phyloP scores from a whole-genome alignment of 108 stramenopile genomes.

The Fragilaria radians region DNA sequence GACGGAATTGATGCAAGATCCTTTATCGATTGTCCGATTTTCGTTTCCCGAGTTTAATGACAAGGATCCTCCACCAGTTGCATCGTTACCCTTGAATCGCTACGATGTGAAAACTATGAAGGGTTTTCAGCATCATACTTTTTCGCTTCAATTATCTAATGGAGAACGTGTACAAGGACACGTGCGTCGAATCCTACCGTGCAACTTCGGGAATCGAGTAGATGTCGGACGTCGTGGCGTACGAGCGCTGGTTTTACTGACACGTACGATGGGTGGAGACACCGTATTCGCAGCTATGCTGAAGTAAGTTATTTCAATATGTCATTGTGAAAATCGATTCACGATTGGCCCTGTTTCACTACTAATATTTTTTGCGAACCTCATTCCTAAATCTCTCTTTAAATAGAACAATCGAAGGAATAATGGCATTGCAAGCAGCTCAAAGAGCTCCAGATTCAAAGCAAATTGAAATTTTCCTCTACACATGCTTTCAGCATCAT shows the following conservation, averaged over 20 bases:
- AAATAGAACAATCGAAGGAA: slow-evolving; percentile 40
- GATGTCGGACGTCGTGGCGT: slow-evolving; percentile 79
- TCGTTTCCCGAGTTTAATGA: slow-evolving; percentile 81
- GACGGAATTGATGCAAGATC: slow-evolving; percentile 27
- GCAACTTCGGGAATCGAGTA: slow-evolving; percentile 38
- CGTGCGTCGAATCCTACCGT: slow-evolving; percentile 68
- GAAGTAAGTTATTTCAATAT: slow-evolving; percentile 43
- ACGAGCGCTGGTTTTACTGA: slow-evolving; percentile 74
- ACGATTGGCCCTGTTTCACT: too few species aligned
- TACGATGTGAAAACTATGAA: slow-evolving; percentile 64
- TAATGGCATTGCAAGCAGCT: slow-evolving; percentile 17
- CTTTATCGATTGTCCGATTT: slow-evolving; percentile 42
- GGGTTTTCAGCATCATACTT: slow-evolving; percentile 60
- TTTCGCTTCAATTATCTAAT: slow-evolving; percentile 52
- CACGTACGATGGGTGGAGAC: slow-evolving; percentile 63
- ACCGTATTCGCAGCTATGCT: slow-evolving; percentile 63
- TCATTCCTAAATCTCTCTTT: background rate
- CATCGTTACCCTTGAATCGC: slow-evolving; percentile 26
- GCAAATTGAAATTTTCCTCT: slow-evolving; percentile 21
- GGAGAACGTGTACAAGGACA: slow-evolving; percentile 68
- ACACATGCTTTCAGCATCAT: slow-evolving; percentile 31
- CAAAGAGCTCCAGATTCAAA: slow-evolving; percentile 11
- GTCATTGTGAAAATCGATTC: too few species aligned
- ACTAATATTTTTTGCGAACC: too few species aligned
- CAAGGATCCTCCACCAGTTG: background rate